Evolutionary conservation across 2,329 filamentous ascomycete species (phyloP), one percentile per base, ranked within the genome.

Genomic region (Xylariaceae sp.): DNA sequence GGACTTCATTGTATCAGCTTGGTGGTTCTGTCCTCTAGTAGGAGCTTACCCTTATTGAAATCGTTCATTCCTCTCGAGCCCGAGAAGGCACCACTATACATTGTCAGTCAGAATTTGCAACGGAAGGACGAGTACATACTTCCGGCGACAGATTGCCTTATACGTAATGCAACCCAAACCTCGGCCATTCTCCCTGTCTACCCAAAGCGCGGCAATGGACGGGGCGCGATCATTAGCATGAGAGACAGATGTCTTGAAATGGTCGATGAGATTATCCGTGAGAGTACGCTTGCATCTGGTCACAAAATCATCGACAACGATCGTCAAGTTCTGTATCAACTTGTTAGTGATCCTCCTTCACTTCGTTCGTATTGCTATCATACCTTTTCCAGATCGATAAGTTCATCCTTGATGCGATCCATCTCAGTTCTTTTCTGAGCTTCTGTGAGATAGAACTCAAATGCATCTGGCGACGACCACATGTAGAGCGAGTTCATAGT

Each of bases 401-500:
- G 22, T 29, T 26, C 34, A 17, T 17, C 18, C 16, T 22, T 45
- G 13, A 53, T 9, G 18, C 30, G 34, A 13, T 17, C 28, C 19
- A 46, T 43, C 4, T 45, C 44, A n/a, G 18, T 19, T 62, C 18
- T 61, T 61, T 16, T 59, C 47, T 34, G 70, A 45, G 39, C 62
- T 65, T 3, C 61, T 47, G 33, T 57, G 42, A 50, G 34, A 17
- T 32, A 19, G 15, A 39, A 1, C 4, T 37, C 42, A 11, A 22
- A 13, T 2, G 18, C 33, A n/a, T 22, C 24, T 4, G 31, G 19
- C 9, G 37, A 41, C 3, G 41, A 44, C 51, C 51, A 53, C 8
- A 53, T 32, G 29, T 45, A 39, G 9, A 52, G 45, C 38, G 51
- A 52, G 19, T 47, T 43, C 4, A 56, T 62, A 29, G 79, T 56